phyloP scores from a whole-genome alignment of 2,329 filamentous ascomycete genomes.

The Claviceps sp. region DNA sequence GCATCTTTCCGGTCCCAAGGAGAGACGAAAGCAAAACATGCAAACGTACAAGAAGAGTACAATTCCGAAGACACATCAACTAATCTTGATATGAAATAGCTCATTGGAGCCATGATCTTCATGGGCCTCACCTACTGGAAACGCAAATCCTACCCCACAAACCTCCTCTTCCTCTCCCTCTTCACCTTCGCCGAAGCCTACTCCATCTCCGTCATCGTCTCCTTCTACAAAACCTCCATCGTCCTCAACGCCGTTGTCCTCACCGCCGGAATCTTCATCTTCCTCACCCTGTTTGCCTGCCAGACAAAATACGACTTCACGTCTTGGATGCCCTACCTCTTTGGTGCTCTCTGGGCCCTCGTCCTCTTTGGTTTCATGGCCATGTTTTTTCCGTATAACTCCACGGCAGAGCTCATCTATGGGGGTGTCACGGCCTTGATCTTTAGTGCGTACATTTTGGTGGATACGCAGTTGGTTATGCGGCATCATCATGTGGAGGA shows the following conservation, averaged over 20 bases:
- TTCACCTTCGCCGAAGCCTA: slow-evolving; percentile 94
- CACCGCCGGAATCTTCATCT: slow-evolving; percentile 70
- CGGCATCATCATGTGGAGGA: slow-evolving; percentile 95
- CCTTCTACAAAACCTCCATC: slow-evolving; percentile 71
- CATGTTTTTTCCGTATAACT: slow-evolving; percentile 74
- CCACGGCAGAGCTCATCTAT: slow-evolving; percentile 73
- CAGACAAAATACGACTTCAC: slow-evolving; percentile 98
- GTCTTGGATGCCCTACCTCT: slow-evolving; percentile 89
- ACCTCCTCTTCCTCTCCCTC: slow-evolving; percentile 77
- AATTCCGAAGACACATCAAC: neutral
- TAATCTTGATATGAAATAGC: slow-evolving; percentile 20
- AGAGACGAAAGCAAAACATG: neutral
- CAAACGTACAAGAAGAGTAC: neutral
- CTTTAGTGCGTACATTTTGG: slow-evolving; percentile 88
- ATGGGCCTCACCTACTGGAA: slow-evolving; percentile 90
- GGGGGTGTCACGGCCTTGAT: slow-evolving; percentile 70
- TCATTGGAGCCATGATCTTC: slow-evolving; percentile 72
- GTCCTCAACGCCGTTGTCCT: slow-evolving; percentile 85
- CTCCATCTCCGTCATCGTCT: slow-evolving; percentile 81
- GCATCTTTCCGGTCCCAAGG: neutral
- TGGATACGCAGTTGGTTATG: slow-evolving; percentile 93
- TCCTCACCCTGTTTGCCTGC: slow-evolving; percentile 79
- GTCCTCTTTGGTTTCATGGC: slow-evolving; percentile 89
- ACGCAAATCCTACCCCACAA: slow-evolving; percentile 87
- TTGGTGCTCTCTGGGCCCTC: slow-evolving; percentile 78